Conservation (phyloP, 768 basidiomycete genomes). For the Gyrodon lividus region DNA sequence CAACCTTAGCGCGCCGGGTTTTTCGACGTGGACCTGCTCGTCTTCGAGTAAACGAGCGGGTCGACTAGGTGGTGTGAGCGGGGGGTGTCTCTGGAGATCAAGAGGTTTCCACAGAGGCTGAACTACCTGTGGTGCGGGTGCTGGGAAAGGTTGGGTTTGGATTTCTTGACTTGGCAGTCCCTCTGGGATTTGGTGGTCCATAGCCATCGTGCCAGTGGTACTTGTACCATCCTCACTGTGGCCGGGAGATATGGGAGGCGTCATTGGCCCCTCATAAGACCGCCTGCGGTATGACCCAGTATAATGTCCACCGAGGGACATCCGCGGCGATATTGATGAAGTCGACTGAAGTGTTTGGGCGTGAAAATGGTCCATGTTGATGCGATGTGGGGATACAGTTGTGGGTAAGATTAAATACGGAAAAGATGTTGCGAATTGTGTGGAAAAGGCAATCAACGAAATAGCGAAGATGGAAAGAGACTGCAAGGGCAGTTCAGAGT, state of each 20-base stretch:
- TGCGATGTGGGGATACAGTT: conserved; percentile 1
- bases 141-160: conserved; percentile 6
- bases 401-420: not conserved
- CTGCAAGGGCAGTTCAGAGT: not conserved
- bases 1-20: conserved; percentile 55
- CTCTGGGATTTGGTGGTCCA: conserved; percentile 11
- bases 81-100: not conserved
- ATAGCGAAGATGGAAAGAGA: not conserved
- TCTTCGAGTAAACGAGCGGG: conserved; percentile 66
- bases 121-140: conserved; percentile 3
- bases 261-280: conserved; percentile 60
- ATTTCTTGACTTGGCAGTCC: conserved; percentile 10
- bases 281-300: conserved; percentile 31
- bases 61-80: conserved; percentile 29
- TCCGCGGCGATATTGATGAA: conserved; percentile 10
- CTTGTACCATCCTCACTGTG: conserved; percentile 42
- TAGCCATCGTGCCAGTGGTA: conserved; percentile 2
- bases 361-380: conserved; percentile 26
- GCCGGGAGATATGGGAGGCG: conserved; percentile 66
- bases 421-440: not conserved
- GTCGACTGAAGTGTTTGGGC: conserved; percentile 20
- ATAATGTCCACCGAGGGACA: conserved; percentile 2
- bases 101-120: conserved; percentile 13
- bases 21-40: conserved; percentile 62
- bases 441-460: not conserved